Base-by-base conservation (phyloP, 768 basidiomycete genomes). In the Galerina marginata region DNA sequence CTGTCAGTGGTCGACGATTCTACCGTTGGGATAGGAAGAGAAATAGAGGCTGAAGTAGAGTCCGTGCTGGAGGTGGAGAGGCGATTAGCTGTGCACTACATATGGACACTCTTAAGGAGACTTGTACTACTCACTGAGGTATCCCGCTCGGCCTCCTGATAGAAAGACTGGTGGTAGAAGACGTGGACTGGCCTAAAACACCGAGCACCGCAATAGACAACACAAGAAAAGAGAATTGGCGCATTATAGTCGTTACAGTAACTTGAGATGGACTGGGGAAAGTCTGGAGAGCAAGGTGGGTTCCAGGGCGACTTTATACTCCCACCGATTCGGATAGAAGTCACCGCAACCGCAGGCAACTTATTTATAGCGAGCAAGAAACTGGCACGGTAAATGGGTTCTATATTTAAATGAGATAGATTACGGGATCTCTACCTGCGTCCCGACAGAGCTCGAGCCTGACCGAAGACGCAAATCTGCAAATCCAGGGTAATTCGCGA, bases 71-170 rank as follows among this genome's bases (percentile, higher is more conserved):
- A 5, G 29, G 29, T 33, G 7, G 29, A 33, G 29, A 33, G 20
- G 29, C 29, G 29, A 7, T 33, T 33, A 33, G 29, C 29, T 7
- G 7, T 33, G 38, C 57, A 10, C 39, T 36, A n/a, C n/a, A n/a
- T n/a, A 42, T 20, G 20, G 20, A n/a, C 3, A 7, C n/a, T 16
- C 6, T 45, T 33, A 9, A 29, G 5, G 25, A 23, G 29, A 29
- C 6, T 14, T 33, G 20, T 2, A 5, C 10, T 2, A 44, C 61
- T 26, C 58, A 65, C 65, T 61, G 54, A 10, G 65, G 62, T 6
- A 58, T 48, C 33, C 62, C 65, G 33, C 59, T 61, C 7, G 65
- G 57, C 15, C 59, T 58, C 2, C 9, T 23, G 12, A 62, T 59
- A 1, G 46, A 52, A 4, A 62, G 23, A 16, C 25, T 42, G 39